Percentiles rank a stretch among this genome's conserved stretches.
These are phyloP conservation scores for Mimosa pudica DNA, from an alignment of 306 rosid genomes.

Conservation along the genomic window DNA sequence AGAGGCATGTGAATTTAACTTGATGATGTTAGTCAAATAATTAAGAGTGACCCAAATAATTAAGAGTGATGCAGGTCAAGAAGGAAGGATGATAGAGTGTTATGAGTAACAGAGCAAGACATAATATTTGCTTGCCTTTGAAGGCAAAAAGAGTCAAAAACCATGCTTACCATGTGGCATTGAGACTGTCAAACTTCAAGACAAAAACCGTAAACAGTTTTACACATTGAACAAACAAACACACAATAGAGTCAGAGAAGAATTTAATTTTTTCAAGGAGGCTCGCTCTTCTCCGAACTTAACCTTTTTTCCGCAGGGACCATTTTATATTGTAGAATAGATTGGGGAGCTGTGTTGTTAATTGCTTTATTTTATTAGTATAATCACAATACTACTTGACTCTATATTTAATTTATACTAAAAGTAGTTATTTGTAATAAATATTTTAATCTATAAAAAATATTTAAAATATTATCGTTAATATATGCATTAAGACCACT, in stretches of 20 bases:
- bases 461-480: too few relatives aligned
- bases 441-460: too few relatives aligned
- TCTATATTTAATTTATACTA: too few relatives aligned
- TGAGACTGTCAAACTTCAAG: background rate
- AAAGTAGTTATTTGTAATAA: too few relatives aligned
- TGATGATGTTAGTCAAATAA: background rate
- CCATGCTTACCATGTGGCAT: background rate
- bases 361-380: too few relatives aligned
- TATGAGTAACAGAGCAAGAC: background rate
- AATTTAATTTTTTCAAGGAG: background rate
- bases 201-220: background rate
- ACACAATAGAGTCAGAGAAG: background rate
- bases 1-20: conserved; percentile 1
- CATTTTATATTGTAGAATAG: background rate
- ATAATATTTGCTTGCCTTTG: conserved; percentile 14
- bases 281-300: background rate
- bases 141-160: conserved; percentile 1
- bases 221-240: too few relatives aligned
- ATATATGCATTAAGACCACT: too few relatives aligned
- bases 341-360: too few relatives aligned
- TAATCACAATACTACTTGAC: too few relatives aligned
- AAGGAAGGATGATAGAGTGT: background rate
- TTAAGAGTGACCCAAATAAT: background rate
- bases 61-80: background rate
- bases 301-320: background rate